These are phyloP conservation scores for Phytophthora hibernalis DNA, from an alignment of 352 stramenopile species.

Conservation along the genomic window DNA sequence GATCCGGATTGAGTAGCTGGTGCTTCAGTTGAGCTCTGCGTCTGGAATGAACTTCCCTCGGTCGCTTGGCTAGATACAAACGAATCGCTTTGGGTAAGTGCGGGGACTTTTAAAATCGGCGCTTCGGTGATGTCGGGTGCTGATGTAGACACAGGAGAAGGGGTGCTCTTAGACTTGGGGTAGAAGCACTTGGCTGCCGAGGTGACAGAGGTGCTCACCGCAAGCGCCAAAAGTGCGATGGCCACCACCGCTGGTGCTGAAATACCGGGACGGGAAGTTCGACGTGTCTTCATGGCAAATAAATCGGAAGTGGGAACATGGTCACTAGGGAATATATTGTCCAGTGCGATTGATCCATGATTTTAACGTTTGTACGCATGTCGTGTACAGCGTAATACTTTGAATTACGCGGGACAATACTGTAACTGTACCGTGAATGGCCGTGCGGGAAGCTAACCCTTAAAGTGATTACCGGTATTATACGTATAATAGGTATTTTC, in stretches of 20 bases:
- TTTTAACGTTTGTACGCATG: too few relatives aligned
- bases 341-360: too few relatives aligned
- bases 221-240: conserved; percentile 42
- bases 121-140: background rate
- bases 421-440: too few relatives aligned
- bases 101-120: background rate
- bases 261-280: background rate
- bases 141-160: background rate
- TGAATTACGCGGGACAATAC: too few relatives aligned
- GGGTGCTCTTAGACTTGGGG: conserved; percentile 3
- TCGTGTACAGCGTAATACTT: too few relatives aligned
- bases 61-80: background rate
- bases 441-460: too few relatives aligned
- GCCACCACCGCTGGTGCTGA: conserved; percentile 17
- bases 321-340: too few relatives aligned
- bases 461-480: too few relatives aligned
- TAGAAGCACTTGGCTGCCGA: conserved; percentile 17
- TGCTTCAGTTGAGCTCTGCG: background rate
- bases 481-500: too few relatives aligned
- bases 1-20: conserved; percentile 1
- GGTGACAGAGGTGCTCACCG: conserved; percentile 12
- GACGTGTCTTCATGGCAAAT: conserved; percentile 17
- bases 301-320: conserved; percentile 26
- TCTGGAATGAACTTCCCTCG: background rate
- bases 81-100: background rate